Evolutionary conservation across 2,329 filamentous ascomycete genomes (phyloP).

Genomic region (Decorospora gaudefroyi): DNA sequence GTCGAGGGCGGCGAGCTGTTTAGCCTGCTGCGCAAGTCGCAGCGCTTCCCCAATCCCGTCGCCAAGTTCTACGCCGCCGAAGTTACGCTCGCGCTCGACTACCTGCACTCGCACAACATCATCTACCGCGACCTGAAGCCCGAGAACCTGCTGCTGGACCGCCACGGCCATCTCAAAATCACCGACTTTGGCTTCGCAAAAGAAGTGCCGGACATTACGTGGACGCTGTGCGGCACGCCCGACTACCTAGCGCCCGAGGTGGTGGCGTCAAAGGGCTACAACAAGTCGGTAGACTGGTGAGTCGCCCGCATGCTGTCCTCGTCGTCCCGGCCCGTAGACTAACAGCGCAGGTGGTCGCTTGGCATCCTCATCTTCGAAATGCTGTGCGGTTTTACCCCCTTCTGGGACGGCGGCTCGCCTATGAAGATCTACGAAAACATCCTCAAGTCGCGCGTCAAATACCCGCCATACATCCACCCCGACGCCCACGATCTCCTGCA

Average conservation of each 20-base stretch:
- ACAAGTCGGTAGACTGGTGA: slow-evolving; percentile 98
- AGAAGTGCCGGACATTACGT: slow-evolving; percentile 97
- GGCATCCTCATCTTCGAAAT: slow-evolving; percentile 99
- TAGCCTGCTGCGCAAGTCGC: slow-evolving; percentile 87
- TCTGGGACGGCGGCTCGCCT: slow-evolving; percentile 96
- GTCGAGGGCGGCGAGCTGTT: slow-evolving; percentile 98
- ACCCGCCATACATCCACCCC: slow-evolving; percentile 91
- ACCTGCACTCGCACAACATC: slow-evolving; percentile 91
- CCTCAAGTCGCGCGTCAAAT: slow-evolving; percentile 92
- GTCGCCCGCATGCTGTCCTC: slow-evolving; percentile 42
- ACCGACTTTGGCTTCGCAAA: slow-evolving; percentile 99
- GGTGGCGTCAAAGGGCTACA: slow-evolving; percentile 98
- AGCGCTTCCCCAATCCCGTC: slow-evolving; percentile 98
- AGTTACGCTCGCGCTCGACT: slow-evolving; percentile 92
- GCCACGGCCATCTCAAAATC: slow-evolving; percentile 93
- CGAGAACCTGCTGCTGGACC: slow-evolving; percentile 87
- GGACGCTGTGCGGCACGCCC: slow-evolving; percentile 96
- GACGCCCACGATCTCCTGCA: slow-evolving; percentile 93
- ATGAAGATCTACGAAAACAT: slow-evolving; percentile 99
- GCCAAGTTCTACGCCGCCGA: slow-evolving; percentile 99
- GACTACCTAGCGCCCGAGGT: slow-evolving; percentile 98
- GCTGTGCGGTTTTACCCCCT: slow-evolving; percentile 97
- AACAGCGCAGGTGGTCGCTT: slow-evolving; percentile 80
- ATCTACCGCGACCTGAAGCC: slow-evolving; percentile 98
- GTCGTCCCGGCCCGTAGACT: too few species aligned